Evolutionary conservation across 805 yeast species (phyloP).

Genomic region (Candida golubevii): DNA sequence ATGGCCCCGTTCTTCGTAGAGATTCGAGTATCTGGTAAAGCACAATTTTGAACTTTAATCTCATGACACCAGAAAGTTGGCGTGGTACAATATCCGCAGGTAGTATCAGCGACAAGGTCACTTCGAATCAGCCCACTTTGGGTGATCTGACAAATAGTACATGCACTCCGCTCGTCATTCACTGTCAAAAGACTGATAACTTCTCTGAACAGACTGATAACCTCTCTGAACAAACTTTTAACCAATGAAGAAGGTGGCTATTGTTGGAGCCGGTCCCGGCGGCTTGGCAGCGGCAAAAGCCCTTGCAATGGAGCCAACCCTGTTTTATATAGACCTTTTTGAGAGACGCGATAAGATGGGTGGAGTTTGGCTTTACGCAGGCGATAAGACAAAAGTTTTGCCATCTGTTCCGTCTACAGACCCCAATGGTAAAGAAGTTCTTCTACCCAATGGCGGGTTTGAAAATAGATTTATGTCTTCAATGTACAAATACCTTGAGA

Average conservation of each 20-base stretch:
- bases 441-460: conserved; percentile 6
- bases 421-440: conserved; percentile 16
- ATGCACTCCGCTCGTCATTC: no score
- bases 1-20: no score
- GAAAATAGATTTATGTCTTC: conserved; percentile 17
- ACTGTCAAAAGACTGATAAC: no score
- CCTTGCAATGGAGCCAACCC: conserved; percentile 46
- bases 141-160: no score
- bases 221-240: background rate
- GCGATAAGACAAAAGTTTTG: conserved; percentile 16
- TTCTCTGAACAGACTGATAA: no score
- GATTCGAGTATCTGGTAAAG: no score
- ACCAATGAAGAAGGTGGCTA: conserved; percentile 40
- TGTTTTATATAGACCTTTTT: conserved; percentile 49
- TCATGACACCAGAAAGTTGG: no score
- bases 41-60: no score
- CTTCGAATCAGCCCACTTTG: no score
- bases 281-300: conserved; percentile 69
- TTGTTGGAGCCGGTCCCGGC: conserved; percentile 76
- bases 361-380: conserved; percentile 71
- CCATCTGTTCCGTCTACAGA: conserved; percentile 22
- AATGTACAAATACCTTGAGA: conserved; percentile 23
- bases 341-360: conserved; percentile 62
- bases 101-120: no score
- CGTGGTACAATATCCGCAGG: no score